Percentiles rank a stretch among this genome's conserved stretches.
Conservation (phyloP, 2,329 filamentous ascomycete species). For the Alternaria hordeiaustralica region DNA sequence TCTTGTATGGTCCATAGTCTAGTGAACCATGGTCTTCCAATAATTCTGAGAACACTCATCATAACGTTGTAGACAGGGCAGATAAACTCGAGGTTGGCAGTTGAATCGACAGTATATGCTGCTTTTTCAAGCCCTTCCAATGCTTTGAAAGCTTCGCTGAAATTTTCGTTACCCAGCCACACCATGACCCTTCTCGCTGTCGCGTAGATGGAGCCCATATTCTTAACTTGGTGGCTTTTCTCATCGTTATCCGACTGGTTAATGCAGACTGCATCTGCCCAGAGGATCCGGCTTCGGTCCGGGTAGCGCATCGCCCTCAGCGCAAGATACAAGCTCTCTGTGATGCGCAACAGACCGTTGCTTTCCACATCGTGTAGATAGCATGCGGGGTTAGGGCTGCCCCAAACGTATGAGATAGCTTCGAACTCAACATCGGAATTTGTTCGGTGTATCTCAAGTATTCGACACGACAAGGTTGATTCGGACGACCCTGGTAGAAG, state of each 20-base stretch:
- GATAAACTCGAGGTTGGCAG: neutral
- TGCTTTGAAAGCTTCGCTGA: neutral
- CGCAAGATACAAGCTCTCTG: neutral
- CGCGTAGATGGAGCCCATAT: neutral
- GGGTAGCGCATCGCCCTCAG: neutral
- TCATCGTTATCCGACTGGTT: neutral
- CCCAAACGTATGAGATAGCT: neutral
- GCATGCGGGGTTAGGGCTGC: neutral
- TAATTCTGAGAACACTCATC: neutral
- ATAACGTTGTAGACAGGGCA: neutral
- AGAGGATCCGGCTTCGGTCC: neutral
- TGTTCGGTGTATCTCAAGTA: neutral
- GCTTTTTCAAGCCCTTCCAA: neutral
- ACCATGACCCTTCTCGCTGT: neutral
- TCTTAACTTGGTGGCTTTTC: neutral
- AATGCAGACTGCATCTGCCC: neutral
- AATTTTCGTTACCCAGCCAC: neutral
- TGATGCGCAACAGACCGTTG: rapidly evolving
- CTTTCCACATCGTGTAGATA: neutral
- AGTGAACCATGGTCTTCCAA: neutral
- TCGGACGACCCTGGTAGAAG: rapidly evolving
- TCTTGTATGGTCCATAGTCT: neutral
- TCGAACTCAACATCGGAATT: neutral
- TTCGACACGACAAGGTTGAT: neutral
- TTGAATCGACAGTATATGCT: too few relatives aligned